Evolutionary conservation across 352 stramenopile species (phyloP), one percentile per base, ranked within the genome.

Genomic region (Phytophthora uliginosa): DNA sequence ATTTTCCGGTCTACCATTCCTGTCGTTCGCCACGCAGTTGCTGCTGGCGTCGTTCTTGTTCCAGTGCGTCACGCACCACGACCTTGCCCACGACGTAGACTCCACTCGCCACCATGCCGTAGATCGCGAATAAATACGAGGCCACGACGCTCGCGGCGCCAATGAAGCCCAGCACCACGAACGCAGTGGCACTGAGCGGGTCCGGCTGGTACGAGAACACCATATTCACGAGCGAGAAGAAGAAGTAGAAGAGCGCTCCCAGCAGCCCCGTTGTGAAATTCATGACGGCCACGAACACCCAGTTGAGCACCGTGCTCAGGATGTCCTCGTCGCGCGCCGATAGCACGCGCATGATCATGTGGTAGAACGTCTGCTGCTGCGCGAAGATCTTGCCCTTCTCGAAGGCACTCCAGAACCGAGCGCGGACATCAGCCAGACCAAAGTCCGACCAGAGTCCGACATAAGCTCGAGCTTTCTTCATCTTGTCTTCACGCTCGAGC

Each of bases 261-360:
- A 95, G 59, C 33, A 97, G 57, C 1, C 90, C 90, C n/a, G 90
- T 94, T n/a, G 88, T 97, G 56, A 97, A 97, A 76, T 97, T 97
- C 67, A 90, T 90, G 45, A 97, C 65, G 31, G 89, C 84, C 24
- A 94, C 84, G 33, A 97, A 90, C 48, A 95, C 71, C 90, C 90
- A 97, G 68, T 95, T 93, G 28, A 97, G 69, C 36, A 95, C 60
- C 76, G 85, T 91, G 54, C 86, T 92, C 53, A 94, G 10, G 9
- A 95, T 38, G 52, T 97, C 89, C 62, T 95, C 88, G 72, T 95
- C 85, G 18, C 87, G 81, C 13, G 82, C 63, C 31, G 86, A 76
- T 9, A 97, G 73, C 58, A 95, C 85, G 12, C 75, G 81, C 72
- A 95, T 79, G 66, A 97, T 74, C 82, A 95, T 90, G 76, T 95